Percentiles rank a stretch among this genome's conserved stretches.
phyloP scores from a whole-genome alignment of 1,284 basidiomycete species.

The Irpex sp. region DNA sequence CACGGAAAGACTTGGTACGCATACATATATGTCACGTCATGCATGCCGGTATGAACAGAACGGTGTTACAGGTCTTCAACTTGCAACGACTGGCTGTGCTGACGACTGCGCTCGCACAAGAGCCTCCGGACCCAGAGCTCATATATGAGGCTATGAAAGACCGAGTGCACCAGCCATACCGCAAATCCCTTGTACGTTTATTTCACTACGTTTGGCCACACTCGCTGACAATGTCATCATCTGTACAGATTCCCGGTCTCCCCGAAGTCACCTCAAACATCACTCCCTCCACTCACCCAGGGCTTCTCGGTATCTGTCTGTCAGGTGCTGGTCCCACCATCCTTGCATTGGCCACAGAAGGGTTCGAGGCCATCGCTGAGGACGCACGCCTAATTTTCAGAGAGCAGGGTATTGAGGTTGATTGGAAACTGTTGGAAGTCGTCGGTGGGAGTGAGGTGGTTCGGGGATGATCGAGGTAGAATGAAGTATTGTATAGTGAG shows the following conservation, averaged over 20 bases:
- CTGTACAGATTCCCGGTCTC: constrained; percentile 85
- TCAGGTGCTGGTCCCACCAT: constrained; percentile 98
- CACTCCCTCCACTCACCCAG: constrained; percentile 87
- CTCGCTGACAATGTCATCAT: neutral
- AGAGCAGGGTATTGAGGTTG: constrained; percentile 72
- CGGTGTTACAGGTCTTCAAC: constrained; percentile 82
- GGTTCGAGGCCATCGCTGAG: constrained; percentile 81
- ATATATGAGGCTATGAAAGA: constrained; percentile 99
- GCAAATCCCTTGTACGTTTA: constrained; percentile 72
- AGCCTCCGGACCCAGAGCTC: constrained; percentile 88
- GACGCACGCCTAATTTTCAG: constrained; percentile 78
- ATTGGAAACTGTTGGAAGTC: constrained; percentile 75
- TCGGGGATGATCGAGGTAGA: neutral
- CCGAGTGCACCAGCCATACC: constrained; percentile 95
- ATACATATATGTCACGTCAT: constrained; percentile 25
- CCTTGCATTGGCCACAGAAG: constrained; percentile 88
- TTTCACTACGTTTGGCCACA: neutral
- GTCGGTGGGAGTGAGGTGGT: constrained; percentile 47
- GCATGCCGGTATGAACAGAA: neutral
- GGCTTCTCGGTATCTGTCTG: constrained; percentile 94
- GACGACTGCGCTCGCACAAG: constrained; percentile 89
- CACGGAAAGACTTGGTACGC: constrained; percentile 88
- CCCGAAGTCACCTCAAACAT: constrained; percentile 87
- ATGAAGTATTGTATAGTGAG: neutral
- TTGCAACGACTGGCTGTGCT: constrained; percentile 97